Conservation (phyloP, 2,329 filamentous ascomycete genomes). For the Harringtonia aguacate region DNA sequence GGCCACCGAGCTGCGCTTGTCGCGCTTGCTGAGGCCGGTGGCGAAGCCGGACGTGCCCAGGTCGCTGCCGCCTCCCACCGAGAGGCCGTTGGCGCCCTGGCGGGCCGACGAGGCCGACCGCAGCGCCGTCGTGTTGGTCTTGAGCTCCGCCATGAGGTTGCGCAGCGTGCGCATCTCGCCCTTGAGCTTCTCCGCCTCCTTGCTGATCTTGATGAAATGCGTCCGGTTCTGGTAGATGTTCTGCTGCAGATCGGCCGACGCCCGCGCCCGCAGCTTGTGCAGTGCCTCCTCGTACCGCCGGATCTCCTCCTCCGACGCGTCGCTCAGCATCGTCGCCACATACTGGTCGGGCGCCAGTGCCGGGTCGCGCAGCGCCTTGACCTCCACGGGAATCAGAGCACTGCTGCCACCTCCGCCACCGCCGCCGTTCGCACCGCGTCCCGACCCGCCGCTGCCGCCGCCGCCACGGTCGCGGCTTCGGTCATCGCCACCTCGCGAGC, state of each 20-base stretch:
- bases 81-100: constrained; percentile 10
- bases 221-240: constrained; percentile 95
- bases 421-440: neutral
- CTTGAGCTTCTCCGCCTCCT: constrained; percentile 96
- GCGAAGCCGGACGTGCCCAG: constrained; percentile 25
- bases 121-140: constrained; percentile 59
- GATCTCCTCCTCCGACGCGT: constrained; percentile 82
- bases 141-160: constrained; percentile 87
- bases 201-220: constrained; percentile 98
- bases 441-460: neutral
- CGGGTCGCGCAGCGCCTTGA: constrained; percentile 69
- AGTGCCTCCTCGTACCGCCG: constrained; percentile 68
- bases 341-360: constrained; percentile 72
- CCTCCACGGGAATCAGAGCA: constrained; percentile 56
- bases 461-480: neutral
- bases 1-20: constrained; percentile 83
- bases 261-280: constrained; percentile 65
- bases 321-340: constrained; percentile 61
- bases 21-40: constrained; percentile 50
- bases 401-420: constrained; percentile 10
- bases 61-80: neutral
- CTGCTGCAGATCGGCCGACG: constrained; percentile 77
- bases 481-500: constrained; percentile 34
- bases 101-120: constrained; percentile 45
- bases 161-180: constrained; percentile 86